phyloP scores from a whole-genome alignment of 805 yeast genomes.

The Saccharomycopsis fibuligera region DNA sequence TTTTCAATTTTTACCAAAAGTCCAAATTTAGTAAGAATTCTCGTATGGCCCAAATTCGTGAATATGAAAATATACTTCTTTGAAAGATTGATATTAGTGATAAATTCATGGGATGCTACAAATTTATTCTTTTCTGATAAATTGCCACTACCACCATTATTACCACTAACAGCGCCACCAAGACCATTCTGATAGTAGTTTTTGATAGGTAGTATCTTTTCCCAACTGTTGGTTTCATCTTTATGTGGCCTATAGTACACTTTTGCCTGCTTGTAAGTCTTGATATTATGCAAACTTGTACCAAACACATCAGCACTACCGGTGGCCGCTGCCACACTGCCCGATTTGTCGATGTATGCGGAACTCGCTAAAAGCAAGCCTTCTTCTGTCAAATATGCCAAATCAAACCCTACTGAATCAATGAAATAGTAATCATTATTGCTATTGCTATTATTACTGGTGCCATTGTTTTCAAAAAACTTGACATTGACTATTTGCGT shows the following conservation, averaged over 20 bases:
- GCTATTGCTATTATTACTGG: constrained; percentile 38
- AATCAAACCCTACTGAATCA: constrained; percentile 63
- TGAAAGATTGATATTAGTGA: constrained; percentile 67
- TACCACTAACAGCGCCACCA: not conserved
- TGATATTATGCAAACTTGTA: constrained; percentile 5
- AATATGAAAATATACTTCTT: constrained; percentile 58
- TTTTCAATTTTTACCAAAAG: constrained; percentile 65
- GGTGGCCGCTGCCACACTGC: not conserved
- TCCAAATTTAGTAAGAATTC: constrained; percentile 69
- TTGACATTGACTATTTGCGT: constrained; percentile 72
- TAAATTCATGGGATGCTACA: constrained; percentile 45
- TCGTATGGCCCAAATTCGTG: constrained; percentile 67
- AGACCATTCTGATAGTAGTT: constrained; percentile 15
- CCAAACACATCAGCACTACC: constrained; percentile 28
- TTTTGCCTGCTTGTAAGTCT: constrained; percentile 30
- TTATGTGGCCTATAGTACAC: constrained; percentile 68
- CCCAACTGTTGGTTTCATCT: constrained; percentile 64
- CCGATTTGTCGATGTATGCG: constrained; percentile 29
- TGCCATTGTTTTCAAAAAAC: constrained; percentile 55
- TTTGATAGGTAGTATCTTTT: constrained; percentile 45
- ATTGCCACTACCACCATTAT: too few relatives aligned
- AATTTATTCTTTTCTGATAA: constrained; percentile 11
- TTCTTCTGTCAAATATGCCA: constrained; percentile 62
- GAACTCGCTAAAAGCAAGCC: constrained; percentile 61
- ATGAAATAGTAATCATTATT: constrained; percentile 82